A percentile compares a stretch with the other conserved stretches of the same genome.
Evolutionary conservation across 129 eudicot species (phyloP).

Genomic region (Silybum marianum): DNA sequence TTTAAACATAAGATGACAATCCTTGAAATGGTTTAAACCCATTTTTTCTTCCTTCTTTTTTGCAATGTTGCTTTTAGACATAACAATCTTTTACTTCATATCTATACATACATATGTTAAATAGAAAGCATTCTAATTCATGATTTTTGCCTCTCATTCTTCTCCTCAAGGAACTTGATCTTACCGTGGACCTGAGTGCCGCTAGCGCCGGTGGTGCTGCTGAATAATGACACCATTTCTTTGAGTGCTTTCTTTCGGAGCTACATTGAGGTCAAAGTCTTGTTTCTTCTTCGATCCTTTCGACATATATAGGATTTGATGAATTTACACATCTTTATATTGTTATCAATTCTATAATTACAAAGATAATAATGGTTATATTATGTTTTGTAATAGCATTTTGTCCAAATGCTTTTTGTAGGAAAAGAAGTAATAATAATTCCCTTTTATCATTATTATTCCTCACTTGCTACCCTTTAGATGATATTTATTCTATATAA

Average conservation of each 20-base stretch:
- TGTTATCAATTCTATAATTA: constrained; percentile 3
- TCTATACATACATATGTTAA: background rate
- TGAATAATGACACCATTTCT: constrained; percentile 41
- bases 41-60: background rate
- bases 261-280: background rate
- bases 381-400: constrained; percentile 18
- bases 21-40: background rate
- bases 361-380: constrained; percentile 18
- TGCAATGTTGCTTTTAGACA: constrained; percentile 7
- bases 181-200: constrained; percentile 83
- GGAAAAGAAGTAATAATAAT: constrained; percentile 28
- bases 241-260: background rate
- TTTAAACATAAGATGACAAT: background rate
- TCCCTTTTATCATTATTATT: background rate
- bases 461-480: background rate
- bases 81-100: background rate
- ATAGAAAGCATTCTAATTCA: constrained; percentile 10
- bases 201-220: constrained; percentile 63
- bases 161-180: constrained; percentile 63
- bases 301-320: constrained; percentile 15
- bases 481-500: background rate
- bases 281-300: background rate
- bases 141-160: background rate
- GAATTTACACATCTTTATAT: constrained; percentile 11
- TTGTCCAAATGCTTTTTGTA: constrained; percentile 15